These are phyloP conservation scores for Puya raimondii DNA, from an alignment of 176 grass and related monocot species.

Conservation along the genomic window DNA sequence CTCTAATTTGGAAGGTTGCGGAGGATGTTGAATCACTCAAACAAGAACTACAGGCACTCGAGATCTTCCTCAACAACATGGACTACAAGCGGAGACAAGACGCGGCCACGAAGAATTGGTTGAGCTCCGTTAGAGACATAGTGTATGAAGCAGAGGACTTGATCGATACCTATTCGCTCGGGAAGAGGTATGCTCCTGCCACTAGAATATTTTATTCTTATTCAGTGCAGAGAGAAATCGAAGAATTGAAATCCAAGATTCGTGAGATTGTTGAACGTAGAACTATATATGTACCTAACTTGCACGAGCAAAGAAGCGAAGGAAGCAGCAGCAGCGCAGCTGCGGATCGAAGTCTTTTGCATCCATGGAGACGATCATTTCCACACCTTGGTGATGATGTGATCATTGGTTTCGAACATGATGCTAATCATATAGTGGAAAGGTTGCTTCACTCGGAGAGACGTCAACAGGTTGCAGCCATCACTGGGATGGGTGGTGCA, in stretches of 20 bases:
- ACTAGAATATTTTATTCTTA: background rate
- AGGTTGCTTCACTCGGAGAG: background rate
- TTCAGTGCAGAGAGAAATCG: background rate
- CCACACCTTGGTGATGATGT: background rate
- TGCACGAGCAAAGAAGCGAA: background rate
- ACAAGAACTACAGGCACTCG: background rate
- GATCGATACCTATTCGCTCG: background rate
- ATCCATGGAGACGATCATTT: background rate
- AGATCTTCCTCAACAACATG: background rate
- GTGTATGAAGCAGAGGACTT: background rate
- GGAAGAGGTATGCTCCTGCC: background rate
- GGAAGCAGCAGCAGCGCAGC: no score
- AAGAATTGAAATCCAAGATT: background rate
- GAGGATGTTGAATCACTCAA: background rate
- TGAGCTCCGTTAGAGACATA: background rate
- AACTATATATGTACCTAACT: background rate
- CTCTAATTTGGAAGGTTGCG: background rate
- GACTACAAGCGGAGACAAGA: background rate
- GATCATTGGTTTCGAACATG: background rate
- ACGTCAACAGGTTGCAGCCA: background rate
- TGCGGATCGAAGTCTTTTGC: no score
- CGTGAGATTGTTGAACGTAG: background rate
- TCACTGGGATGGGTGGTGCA: conserved; percentile 1
- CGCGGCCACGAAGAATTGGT: background rate
- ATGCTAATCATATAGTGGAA: background rate